phyloP scores from a whole-genome alignment of 2,329 filamentous ascomycete genomes.

The Diaporthe longicolla region DNA sequence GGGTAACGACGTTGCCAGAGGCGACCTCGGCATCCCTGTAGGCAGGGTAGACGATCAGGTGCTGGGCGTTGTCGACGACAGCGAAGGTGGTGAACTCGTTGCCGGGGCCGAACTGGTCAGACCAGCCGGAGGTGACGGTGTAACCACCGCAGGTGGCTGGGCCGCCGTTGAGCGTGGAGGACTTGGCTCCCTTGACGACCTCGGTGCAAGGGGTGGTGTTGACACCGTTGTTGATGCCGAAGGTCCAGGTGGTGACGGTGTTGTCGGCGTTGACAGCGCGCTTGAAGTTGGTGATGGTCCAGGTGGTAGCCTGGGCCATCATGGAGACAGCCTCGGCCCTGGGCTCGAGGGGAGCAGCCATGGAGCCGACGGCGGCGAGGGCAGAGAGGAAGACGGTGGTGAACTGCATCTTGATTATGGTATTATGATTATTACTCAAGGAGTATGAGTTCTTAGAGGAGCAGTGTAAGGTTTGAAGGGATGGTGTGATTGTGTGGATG shows the following conservation, averaged over 20 bases:
- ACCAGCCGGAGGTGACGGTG: slow-evolving; percentile 68
- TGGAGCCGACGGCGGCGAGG: slow-evolving; percentile 47
- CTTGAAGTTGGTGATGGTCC: slow-evolving; percentile 56
- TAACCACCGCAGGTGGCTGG: slow-evolving; percentile 60
- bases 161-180: slow-evolving; percentile 55
- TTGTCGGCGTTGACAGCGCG: slow-evolving; percentile 56
- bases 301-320: slow-evolving; percentile 51
- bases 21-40: slow-evolving; percentile 67
- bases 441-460: neutral
- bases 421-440: slow-evolving; percentile 14
- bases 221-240: slow-evolving; percentile 56
- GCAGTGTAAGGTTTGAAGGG: neutral
- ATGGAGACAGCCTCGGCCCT: slow-evolving; percentile 46
- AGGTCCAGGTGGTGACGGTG: slow-evolving; percentile 58
- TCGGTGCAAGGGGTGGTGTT: slow-evolving; percentile 53
- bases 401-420: slow-evolving; percentile 54
- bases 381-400: slow-evolving; percentile 47
- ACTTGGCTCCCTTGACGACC: slow-evolving; percentile 52
- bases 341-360: slow-evolving; percentile 47
- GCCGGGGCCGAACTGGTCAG: slow-evolving; percentile 65
- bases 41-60: slow-evolving; percentile 65
- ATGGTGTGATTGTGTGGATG: slow-evolving; percentile 2
- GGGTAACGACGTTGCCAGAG: slow-evolving; percentile 60
- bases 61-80: slow-evolving; percentile 58
- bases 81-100: slow-evolving; percentile 69